Evolutionary conservation across 2,329 filamentous ascomycete species (phyloP), one percentile per base, ranked within the genome.

Genomic region (Mariannaea sp.): DNA sequence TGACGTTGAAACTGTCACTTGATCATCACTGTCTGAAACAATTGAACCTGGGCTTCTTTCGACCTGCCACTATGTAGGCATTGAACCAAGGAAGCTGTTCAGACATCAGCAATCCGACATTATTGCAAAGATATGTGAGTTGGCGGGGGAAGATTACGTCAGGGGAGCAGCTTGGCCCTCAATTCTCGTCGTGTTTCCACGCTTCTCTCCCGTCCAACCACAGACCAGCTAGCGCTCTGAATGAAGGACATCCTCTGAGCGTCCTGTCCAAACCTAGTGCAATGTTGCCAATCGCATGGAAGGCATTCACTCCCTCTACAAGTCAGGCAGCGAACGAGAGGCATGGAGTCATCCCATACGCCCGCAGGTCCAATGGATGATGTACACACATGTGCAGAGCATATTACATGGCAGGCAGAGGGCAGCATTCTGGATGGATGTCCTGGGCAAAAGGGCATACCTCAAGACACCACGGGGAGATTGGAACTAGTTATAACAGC

Each of bases 11-110:
- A 29, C 45, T 45, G 51, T 57, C 55, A 57, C 39, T 57, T 55
- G 55, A 57, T 48, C 48, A 38, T 51, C 43, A 55, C 20, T 24
- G 43, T 55, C 55, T 49, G 51, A 55, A 53, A 52, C 51, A 50
- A 48, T 43, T 39, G 45, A 44, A 43, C 35, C 51, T 54, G 51
- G 45, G 51, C 40, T 45, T 54, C 40, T 29, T 19, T 45, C 26
- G n/a, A n/a, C n/a, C n/a, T n/a, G n/a, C n/a, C n/a, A n/a, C n/a
- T n/a, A n/a, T n/a, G n/a, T n/a, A n/a, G n/a, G 33, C 27, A 41
- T 45, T 54, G 36, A 38, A 20, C n/a, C n/a, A n/a, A n/a, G n/a
- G n/a, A n/a, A n/a, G n/a, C n/a, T n/a, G n/a, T n/a, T n/a, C n/a
- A n/a, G n/a, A n/a, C n/a, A n/a, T n/a, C n/a, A n/a, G n/a, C n/a